Base-by-base conservation (phyloP, 1,139 yeast genomes). In the Suhomyces taliae region DNA sequence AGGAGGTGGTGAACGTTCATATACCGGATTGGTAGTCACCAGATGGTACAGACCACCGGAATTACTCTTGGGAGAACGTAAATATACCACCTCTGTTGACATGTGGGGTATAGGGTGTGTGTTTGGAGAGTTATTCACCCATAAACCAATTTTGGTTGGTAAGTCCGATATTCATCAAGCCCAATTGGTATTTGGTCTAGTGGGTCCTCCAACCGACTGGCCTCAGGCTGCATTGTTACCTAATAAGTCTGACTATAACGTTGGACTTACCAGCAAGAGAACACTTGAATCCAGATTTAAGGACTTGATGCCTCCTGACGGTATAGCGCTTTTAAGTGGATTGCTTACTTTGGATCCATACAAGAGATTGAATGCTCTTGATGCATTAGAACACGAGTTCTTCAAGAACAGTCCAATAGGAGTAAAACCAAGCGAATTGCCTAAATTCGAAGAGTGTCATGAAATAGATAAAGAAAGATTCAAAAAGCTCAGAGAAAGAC, bases 41-140 rank as follows among this genome's bases (percentile, higher is more conserved):
- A 72, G 99, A 57, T 93, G 99, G 99, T 93, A 95, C 66, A 76
- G 99, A 49, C 95, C 99, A 0, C 99, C 98, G 0, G 97, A 93
- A 64, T 75, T 93, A 24, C 76, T 93, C 26, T 68, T 93, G 45
- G 97, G 97, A 1, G 96, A 90, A 56, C 74, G 87, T 51, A 74
- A 79, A 50, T 93, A 93, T 61, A 90, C 98, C 2, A 88, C 97
- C 0, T 95, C 98, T 0, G 91, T 93, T 15, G 97, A 93, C 67
- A 78, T 93, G 67, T 93, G 99, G 99, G 98, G 98, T 1, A 81
- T 89, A 10, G 99, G 99, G 2, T 95, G 99, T 69, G 95, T 95
- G 0, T 85, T 95, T 65, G 99, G 90, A 0, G 99, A 95, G 65
- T 75, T 91, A 59, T 93, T 88, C 67, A 82, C 82, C 36, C 79